phyloP scores from a whole-genome alignment of 2,329 filamentous ascomycete species.

The Diaporthe velutina region DNA sequence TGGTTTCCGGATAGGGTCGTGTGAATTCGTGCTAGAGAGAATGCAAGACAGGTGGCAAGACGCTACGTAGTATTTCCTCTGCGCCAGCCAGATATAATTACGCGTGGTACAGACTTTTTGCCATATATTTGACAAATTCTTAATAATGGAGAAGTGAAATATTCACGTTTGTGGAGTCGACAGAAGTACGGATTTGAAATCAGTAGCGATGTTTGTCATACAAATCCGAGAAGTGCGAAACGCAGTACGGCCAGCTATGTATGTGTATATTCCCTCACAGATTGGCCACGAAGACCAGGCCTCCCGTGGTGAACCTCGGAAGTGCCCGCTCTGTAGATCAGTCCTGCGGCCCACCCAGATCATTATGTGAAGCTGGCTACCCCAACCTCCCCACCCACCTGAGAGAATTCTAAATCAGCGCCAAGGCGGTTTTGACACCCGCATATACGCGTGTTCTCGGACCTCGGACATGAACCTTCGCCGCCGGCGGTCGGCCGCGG shows the following conservation, averaged over 20 bases:
- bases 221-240: neutral
- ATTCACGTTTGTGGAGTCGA: too few relatives aligned
- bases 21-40: too few relatives aligned
- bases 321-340: neutral
- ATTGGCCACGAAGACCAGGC: neutral
- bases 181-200: neutral
- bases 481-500: neutral
- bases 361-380: neutral
- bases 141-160: neutral
- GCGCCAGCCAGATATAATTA: neutral
- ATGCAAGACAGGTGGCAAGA: neutral
- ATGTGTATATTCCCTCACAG: neutral
- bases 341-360: neutral
- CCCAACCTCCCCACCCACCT: neutral
- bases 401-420: neutral
- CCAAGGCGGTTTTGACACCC: neutral
- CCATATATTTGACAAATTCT: neutral
- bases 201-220: neutral
- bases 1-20: too few relatives aligned
- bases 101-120: too few relatives aligned
- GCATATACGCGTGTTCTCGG: neutral
- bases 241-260: neutral
- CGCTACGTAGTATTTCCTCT: neutral
- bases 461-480: neutral
- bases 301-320: neutral